Percentiles rank a stretch among this genome's conserved stretches.
Evolutionary conservation across 2,329 filamentous ascomycete genomes (phyloP).

Genomic region (Reticulascus tulasneorum): DNA sequence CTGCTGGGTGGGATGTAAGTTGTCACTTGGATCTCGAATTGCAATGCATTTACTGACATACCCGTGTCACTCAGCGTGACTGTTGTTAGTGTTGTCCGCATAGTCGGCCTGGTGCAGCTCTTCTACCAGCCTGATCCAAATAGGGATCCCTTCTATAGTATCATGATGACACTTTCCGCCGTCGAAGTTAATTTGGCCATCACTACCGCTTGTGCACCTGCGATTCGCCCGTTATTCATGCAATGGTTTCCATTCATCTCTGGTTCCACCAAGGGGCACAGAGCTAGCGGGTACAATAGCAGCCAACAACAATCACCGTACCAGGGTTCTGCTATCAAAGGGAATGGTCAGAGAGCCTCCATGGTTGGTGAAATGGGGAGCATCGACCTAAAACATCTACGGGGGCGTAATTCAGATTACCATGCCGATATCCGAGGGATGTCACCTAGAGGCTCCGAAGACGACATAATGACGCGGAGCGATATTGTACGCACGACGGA

Average conservation of each 20-base stretch:
- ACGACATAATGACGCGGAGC: constrained; percentile 34
- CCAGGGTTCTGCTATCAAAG: too few species aligned
- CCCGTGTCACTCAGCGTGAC: constrained; percentile 22
- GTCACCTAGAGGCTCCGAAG: constrained; percentile 29
- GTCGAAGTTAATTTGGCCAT: constrained; percentile 34
- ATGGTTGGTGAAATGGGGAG: constrained; percentile 3
- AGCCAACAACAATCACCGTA: constrained; percentile 4
- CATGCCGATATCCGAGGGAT: constrained; percentile 26
- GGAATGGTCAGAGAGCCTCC: too few species aligned
- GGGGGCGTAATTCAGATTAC: too few species aligned
- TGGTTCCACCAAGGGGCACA: constrained; percentile 3
- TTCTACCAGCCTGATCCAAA: constrained; percentile 4
- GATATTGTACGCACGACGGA: constrained; percentile 33
- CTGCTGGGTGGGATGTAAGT: constrained; percentile 32
- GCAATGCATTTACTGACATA: background rate
- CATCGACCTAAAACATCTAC: too few species aligned
- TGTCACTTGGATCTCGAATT: background rate
- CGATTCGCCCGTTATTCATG: constrained; percentile 28
- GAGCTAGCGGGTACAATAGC: constrained; percentile 2
- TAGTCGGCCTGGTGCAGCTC: constrained; percentile 23
- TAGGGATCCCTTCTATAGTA: constrained; percentile 22
- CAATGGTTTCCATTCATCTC: constrained; percentile 15
- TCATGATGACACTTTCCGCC: constrained; percentile 26
- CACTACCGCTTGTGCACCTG: constrained; percentile 30
- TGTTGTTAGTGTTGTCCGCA: constrained; percentile 25